Conservation (phyloP, 2,329 filamentous ascomycete genomes). For the Geosmithia flava region DNA sequence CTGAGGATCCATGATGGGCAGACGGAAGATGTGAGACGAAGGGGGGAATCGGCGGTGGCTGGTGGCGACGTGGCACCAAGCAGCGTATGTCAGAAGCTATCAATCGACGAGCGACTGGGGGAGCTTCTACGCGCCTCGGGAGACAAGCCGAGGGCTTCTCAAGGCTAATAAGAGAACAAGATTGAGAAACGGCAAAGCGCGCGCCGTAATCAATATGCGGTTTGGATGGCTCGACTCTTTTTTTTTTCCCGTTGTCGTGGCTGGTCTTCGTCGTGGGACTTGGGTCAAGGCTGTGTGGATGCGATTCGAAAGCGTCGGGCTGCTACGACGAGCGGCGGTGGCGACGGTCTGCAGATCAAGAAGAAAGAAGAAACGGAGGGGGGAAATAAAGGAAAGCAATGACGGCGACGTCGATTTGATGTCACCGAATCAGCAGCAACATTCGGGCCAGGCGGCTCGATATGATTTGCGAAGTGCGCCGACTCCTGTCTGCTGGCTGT, state of each 20-base stretch:
- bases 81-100: not conserved
- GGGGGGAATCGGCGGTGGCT: not conserved
- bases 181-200: not conserved
- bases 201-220: not conserved
- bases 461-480: not conserved
- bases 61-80: not conserved
- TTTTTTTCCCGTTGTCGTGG: not conserved
- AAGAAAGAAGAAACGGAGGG: too few species aligned
- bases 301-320: not conserved
- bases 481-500: not conserved
- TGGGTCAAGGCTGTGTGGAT: not conserved
- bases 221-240: not conserved
- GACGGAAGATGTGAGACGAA: not conserved
- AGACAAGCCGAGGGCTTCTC: not conserved
- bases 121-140: not conserved
- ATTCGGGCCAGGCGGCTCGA: not conserved
- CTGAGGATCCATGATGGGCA: constrained; percentile 30
- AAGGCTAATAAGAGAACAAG: not conserved
- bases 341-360: not conserved
- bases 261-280: not conserved
- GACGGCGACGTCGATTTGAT: not conserved
- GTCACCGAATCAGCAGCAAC: not conserved
- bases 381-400: too few species aligned
- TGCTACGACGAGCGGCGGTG: not conserved
- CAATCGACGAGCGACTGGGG: not conserved